These are phyloP conservation scores for Candida gorgasii DNA, from an alignment of 805 yeast genomes.

Conservation along the genomic window DNA sequence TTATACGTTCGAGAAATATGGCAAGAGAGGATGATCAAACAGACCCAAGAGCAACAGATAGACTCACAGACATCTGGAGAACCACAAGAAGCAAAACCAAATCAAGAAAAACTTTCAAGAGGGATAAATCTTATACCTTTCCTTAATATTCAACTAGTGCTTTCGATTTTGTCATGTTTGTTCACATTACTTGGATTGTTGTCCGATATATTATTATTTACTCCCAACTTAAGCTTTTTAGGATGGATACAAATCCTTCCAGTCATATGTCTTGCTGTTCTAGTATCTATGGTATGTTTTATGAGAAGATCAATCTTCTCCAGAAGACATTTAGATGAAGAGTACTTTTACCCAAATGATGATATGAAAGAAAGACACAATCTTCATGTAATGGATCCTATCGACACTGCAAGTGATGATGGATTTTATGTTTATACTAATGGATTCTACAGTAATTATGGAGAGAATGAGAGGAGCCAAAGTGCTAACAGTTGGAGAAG, in stretches of 20 bases:
- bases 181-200: conserved; percentile 71
- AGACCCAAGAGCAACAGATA: no score
- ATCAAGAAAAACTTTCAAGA: conserved; percentile 1
- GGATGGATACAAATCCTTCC: conserved; percentile 84
- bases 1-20: conserved; percentile 1
- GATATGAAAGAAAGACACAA: conserved; percentile 34
- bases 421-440: conserved; percentile 46
- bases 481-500: conserved; percentile 20
- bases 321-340: conserved; percentile 41
- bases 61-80: no score
- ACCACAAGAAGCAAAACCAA: background rate
- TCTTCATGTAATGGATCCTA: conserved; percentile 3
- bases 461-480: conserved; percentile 16
- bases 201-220: conserved; percentile 78
- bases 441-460: conserved; percentile 36
- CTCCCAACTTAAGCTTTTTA: conserved; percentile 72
- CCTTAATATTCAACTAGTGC: conserved; percentile 52
- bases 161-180: conserved; percentile 69
- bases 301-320: conserved; percentile 67
- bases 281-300: conserved; percentile 67
- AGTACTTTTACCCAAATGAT: conserved; percentile 28
- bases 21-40: conserved; percentile 3
- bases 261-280: conserved; percentile 61
- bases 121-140: conserved; percentile 28
- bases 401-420: conserved; percentile 40